Percentiles rank a stretch among this genome's conserved stretches.
Conservation (phyloP, 2,329 filamentous ascomycete genomes). For the Podosphaera xanthii region DNA sequence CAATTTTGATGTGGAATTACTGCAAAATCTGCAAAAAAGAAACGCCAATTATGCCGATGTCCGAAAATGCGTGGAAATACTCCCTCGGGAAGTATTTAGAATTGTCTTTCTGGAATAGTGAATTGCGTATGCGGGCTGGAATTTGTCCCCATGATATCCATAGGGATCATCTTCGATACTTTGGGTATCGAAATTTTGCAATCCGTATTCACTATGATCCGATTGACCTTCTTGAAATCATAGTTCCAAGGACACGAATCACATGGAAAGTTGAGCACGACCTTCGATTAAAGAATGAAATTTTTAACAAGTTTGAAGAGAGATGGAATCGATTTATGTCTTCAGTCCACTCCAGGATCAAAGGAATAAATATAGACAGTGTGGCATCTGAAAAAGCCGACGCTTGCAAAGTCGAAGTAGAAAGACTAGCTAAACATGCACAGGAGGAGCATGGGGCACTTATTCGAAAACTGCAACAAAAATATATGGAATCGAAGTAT, state of each 20-base stretch:
- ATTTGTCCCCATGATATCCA: constrained; percentile 82
- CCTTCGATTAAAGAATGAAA: constrained; percentile 74
- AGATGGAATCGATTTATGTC: constrained; percentile 69
- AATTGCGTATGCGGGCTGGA: constrained; percentile 49
- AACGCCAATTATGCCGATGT: constrained; percentile 77
- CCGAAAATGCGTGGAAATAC: constrained; percentile 87
- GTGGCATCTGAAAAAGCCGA: constrained; percentile 74
- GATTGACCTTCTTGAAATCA: constrained; percentile 80
- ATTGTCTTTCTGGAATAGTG: constrained; percentile 82
- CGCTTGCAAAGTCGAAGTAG: constrained; percentile 60
- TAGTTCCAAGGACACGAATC: constrained; percentile 70
- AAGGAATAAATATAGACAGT: constrained; percentile 76
- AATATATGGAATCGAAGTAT: constrained; percentile 83
- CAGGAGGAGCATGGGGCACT: constrained; percentile 63
- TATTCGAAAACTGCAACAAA: constrained; percentile 58
- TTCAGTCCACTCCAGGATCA: constrained; percentile 64
- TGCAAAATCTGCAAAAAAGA: constrained; percentile 84
- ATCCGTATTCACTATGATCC: constrained; percentile 81
- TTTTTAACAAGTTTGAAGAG: constrained; percentile 61
- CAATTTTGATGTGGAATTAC: constrained; percentile 92
- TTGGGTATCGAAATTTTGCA: constrained; percentile 66
- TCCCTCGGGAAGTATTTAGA: constrained; percentile 98
- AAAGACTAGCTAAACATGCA: constrained; percentile 51
- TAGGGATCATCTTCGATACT: constrained; percentile 77
- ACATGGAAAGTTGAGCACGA: constrained; percentile 98